phyloP scores from a whole-genome alignment of 805 yeast genomes.

The Candida sphagnicola region DNA sequence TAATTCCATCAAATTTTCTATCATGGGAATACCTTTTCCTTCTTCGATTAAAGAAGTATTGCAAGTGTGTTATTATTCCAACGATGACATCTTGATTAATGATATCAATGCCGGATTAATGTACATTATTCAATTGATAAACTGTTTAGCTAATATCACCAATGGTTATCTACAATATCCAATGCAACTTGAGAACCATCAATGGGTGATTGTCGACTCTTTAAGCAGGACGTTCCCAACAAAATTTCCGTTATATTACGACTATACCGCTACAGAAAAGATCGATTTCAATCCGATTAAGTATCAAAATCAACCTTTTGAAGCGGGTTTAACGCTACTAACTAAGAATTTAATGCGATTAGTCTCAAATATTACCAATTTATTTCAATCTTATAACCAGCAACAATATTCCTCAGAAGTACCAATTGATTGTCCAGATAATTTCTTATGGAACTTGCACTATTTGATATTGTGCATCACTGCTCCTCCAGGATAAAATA shows the following conservation, averaged over 20 bases:
- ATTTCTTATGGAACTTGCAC: conserved; percentile 38
- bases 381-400: conserved; percentile 5
- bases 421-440: conserved; percentile 37
- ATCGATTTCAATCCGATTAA: conserved; percentile 3
- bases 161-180: conserved; percentile 23
- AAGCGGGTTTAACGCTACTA: conserved; percentile 27
- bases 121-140: conserved; percentile 26
- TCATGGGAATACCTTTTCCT: conserved; percentile 35
- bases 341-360: conserved; percentile 27
- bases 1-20: conserved; percentile 21
- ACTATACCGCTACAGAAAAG: conserved; percentile 16
- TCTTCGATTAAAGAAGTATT: conserved; percentile 25
- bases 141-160: conserved; percentile 20
- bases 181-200: conserved; percentile 20
- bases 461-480: conserved; percentile 33
- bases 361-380: conserved; percentile 17
- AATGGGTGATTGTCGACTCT: conserved; percentile 20
- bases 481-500: conserved; percentile 10
- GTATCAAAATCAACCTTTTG: conserved; percentile 22
- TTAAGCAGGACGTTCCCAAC: not conserved
- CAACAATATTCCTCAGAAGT: conserved; percentile 11
- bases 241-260: conserved; percentile 27
- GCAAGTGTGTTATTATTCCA: conserved; percentile 22
- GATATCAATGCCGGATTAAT: conserved; percentile 30
- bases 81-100: conserved; percentile 13